Evolutionary conservation across 164 flowering plant species (phyloP).

Genomic region (Taxillus chinensis): DNA sequence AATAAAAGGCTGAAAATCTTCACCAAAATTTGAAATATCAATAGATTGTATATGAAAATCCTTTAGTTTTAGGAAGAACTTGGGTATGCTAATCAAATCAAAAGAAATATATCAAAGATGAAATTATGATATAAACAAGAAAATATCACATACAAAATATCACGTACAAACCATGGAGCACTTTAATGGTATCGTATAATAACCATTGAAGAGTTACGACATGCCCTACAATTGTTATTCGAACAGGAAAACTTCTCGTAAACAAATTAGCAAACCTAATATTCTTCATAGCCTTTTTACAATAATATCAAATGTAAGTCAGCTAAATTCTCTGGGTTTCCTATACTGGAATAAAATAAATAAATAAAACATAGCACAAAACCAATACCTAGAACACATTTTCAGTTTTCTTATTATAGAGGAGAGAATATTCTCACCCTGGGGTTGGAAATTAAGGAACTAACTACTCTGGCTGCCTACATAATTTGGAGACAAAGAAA

Average conservation of each 20-base stretch:
- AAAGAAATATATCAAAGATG: too few relatives aligned
- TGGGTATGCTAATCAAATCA: too few relatives aligned
- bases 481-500: too few relatives aligned
- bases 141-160: too few relatives aligned
- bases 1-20: too few relatives aligned
- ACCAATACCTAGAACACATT: constrained; percentile 41
- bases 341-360: neutral
- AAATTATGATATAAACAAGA: too few relatives aligned
- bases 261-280: constrained; percentile 63
- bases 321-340: neutral
- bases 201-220: constrained; percentile 83
- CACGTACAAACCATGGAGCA: constrained; percentile 73
- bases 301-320: neutral
- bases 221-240: constrained; percentile 68
- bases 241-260: constrained; percentile 85
- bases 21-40: too few relatives aligned
- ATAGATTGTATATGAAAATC: too few relatives aligned
- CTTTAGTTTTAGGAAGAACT: too few relatives aligned
- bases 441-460: constrained; percentile 68
- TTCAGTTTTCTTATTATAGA: constrained; percentile 59
- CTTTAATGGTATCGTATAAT: constrained; percentile 71
- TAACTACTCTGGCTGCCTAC: constrained; percentile 75
- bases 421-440: constrained; percentile 76
- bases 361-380: neutral
- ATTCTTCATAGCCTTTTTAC: constrained; percentile 59